phyloP scores from a whole-genome alignment of 148 eudicot genomes.

The Dysphania ambrosioides region DNA sequence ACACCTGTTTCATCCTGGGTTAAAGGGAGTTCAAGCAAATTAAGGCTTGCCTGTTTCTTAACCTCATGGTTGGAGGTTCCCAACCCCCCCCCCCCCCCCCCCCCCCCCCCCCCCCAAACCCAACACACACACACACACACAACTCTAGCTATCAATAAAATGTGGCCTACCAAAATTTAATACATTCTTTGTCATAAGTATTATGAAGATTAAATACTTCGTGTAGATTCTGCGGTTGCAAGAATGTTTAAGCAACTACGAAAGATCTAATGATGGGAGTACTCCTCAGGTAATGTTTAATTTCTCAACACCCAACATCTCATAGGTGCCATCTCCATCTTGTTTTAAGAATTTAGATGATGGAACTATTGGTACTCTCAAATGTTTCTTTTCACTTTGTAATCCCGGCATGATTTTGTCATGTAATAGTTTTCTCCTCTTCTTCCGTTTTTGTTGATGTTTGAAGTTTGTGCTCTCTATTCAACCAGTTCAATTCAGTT shows the following conservation, averaged over 20 bases:
- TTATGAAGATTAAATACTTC: slow-evolving; percentile 9
- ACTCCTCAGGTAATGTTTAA: slow-evolving; percentile 74
- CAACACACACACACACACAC: too few relatives aligned
- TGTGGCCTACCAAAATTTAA: too few relatives aligned
- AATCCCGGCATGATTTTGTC: neutral
- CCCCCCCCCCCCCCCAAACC: too few relatives aligned
- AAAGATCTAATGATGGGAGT: slow-evolving; percentile 66
- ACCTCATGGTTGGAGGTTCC: too few relatives aligned
- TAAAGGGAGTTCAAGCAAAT: neutral
- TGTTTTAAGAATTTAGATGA: neutral
- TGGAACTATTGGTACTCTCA: neutral
- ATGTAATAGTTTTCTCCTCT: too few relatives aligned
- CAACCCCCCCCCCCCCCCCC: too few relatives aligned
- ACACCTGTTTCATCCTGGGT: neutral
- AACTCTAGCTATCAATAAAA: too few relatives aligned
- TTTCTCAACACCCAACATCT: neutral
- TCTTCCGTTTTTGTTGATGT: too few relatives aligned
- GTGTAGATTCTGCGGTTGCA: slow-evolving; percentile 84
- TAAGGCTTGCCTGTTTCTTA: neutral
- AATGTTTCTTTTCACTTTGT: neutral
- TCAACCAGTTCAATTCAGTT: too few relatives aligned
- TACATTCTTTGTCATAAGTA: neutral
- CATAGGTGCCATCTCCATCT: neutral
- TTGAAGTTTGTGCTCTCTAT: too few relatives aligned
- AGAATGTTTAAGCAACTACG: slow-evolving; percentile 96